Conservation (phyloP, 331 rosid genomes). For the Erythrophleum ivorense region DNA sequence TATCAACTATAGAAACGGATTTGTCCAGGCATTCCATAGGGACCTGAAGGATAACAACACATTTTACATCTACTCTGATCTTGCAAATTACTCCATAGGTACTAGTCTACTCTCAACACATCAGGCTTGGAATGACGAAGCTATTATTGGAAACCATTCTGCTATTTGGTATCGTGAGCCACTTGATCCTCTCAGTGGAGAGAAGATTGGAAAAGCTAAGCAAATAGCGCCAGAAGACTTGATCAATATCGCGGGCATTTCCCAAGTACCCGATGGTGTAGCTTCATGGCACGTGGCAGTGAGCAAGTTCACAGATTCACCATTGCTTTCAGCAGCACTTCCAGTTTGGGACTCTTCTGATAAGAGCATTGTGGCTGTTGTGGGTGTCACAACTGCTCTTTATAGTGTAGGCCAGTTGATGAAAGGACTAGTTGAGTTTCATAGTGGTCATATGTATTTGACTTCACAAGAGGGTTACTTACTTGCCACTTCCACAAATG, state of each 20-base stretch:
- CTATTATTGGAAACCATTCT: slow-evolving; percentile 72
- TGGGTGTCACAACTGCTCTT: slow-evolving; percentile 94
- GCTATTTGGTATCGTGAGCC: slow-evolving; percentile 95
- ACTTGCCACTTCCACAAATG: slow-evolving; percentile 89
- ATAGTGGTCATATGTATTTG: slow-evolving; percentile 92
- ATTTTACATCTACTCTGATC: slow-evolving; percentile 88
- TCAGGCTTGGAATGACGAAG: slow-evolving; percentile 65
- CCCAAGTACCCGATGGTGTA: slow-evolving; percentile 90
- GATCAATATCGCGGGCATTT: slow-evolving; percentile 85
- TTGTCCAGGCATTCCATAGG: slow-evolving; percentile 96
- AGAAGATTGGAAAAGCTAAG: slow-evolving; percentile 88
- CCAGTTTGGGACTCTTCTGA: slow-evolving; percentile 88
- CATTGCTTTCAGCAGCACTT: slow-evolving; percentile 95
- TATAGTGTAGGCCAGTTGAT: slow-evolving; percentile 92
- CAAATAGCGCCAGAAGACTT: slow-evolving; percentile 86
- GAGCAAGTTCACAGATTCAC: slow-evolving; percentile 91
- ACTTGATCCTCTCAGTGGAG: slow-evolving; percentile 85
- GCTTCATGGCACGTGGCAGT: slow-evolving; percentile 98
- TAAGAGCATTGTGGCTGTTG: slow-evolving; percentile 89
- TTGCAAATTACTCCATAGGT: slow-evolving; percentile 83
- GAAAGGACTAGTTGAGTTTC: slow-evolving; percentile 91
- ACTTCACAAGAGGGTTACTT: slow-evolving; percentile 91
- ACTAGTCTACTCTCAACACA: slow-evolving; percentile 46
- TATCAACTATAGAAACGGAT: slow-evolving; percentile 86
- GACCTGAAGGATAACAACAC: slow-evolving; percentile 87